These are phyloP conservation scores for Metschnikowia kunwiensis DNA, from an alignment of 805 yeast genomes.

Conservation along the genomic window DNA sequence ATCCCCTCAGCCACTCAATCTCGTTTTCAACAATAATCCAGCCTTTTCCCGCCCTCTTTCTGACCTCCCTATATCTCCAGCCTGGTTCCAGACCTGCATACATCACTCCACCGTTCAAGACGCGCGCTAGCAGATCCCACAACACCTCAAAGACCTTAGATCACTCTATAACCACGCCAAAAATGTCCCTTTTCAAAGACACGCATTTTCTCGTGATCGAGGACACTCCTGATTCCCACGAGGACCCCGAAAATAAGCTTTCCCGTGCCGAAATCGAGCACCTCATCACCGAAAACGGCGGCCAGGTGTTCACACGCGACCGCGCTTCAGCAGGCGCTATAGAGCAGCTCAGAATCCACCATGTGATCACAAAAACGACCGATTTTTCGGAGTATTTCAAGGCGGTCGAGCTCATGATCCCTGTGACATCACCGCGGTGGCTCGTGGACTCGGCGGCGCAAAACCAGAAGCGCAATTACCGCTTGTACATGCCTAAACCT, in stretches of 20 bases:
- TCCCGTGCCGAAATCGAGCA: not conserved
- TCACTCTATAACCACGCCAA: too few relatives aligned
- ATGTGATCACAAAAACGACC: slow-evolving; percentile 50
- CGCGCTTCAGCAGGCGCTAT: slow-evolving; percentile 2
- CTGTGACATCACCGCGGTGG: slow-evolving; percentile 66
- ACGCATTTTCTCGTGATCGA: slow-evolving; percentile 11
- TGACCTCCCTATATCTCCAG: too few relatives aligned
- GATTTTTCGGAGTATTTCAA: slow-evolving; percentile 51
- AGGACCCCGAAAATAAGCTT: not conserved
- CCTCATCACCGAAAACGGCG: slow-evolving; percentile 14
- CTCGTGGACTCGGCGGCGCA: slow-evolving; percentile 42
- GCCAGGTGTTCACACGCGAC: slow-evolving; percentile 1
- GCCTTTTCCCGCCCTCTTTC: too few relatives aligned
- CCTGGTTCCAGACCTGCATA: too few relatives aligned
- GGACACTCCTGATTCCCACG: not conserved
- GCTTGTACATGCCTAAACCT: slow-evolving; percentile 72
- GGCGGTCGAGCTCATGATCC: slow-evolving; percentile 54
- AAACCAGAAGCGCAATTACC: slow-evolving; percentile 36
- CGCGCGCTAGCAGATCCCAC: too few relatives aligned
- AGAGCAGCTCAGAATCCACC: slow-evolving; percentile 27
- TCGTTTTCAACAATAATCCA: too few relatives aligned
- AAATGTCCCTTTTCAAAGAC: slow-evolving; percentile 8
- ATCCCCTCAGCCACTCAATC: too few relatives aligned
- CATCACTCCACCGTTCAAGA: too few relatives aligned
- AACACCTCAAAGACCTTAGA: too few relatives aligned